Evolutionary conservation across 257 asterid species (phyloP).

Genomic region (Solanum virginianum): DNA sequence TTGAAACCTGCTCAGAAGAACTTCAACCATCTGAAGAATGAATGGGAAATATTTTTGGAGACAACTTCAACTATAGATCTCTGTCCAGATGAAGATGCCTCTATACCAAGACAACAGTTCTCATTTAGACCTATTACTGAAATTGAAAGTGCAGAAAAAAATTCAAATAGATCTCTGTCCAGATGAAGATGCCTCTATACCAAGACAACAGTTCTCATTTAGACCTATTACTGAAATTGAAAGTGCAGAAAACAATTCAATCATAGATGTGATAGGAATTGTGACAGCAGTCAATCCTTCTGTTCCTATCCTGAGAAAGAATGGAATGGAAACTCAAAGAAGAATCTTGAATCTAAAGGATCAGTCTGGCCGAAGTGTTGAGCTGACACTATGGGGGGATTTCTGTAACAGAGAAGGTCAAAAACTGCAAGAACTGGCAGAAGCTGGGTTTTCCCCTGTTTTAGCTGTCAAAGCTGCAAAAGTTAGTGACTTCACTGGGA

Average conservation of each 20-base stretch:
- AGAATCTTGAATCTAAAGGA: slow-evolving; percentile 77
- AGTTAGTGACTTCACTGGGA: slow-evolving; percentile 85
- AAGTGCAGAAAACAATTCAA: slow-evolving; percentile 62
- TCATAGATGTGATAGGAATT: slow-evolving; percentile 76
- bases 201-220: slow-evolving; percentile 75
- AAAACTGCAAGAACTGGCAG: slow-evolving; percentile 50
- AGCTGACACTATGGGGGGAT: slow-evolving; percentile 93
- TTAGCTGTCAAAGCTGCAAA: slow-evolving; percentile 91
- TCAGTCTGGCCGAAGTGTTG: slow-evolving; percentile 66
- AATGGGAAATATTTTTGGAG: slow-evolving; percentile 88
- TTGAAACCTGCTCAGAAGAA: slow-evolving; percentile 91
- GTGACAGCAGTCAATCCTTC: slow-evolving; percentile 74
- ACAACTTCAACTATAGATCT: slow-evolving; percentile 57
- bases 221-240: slow-evolving; percentile 71
- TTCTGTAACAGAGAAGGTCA: slow-evolving; percentile 91
- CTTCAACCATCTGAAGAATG: slow-evolving; percentile 92
- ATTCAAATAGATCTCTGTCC: slow-evolving; percentile 72
- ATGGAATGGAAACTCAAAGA: slow-evolving; percentile 95
- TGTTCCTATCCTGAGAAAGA: slow-evolving; percentile 83
- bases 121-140: slow-evolving; percentile 70
- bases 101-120: slow-evolving; percentile 81
- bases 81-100: slow-evolving; percentile 76
- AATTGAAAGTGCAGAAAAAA: slow-evolving; percentile 66
- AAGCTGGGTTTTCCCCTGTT: slow-evolving; percentile 55
- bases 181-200: slow-evolving; percentile 83